Evolutionary conservation across 1,284 basidiomycete species (phyloP).

Genomic region (Microbotryum intermedium): DNA sequence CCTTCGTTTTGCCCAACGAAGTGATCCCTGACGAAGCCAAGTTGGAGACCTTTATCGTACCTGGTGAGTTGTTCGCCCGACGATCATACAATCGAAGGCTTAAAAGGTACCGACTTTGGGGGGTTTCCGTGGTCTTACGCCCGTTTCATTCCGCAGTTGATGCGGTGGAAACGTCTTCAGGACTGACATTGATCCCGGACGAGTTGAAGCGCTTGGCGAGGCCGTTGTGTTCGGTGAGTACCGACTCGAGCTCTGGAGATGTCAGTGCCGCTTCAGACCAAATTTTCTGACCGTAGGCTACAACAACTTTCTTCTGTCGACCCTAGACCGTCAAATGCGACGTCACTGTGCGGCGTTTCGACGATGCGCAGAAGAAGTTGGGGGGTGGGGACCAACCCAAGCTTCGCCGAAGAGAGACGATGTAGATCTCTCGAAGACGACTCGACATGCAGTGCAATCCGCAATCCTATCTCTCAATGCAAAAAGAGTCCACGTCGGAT

Average conservation of each 20-base stretch:
- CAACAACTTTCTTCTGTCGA: slow-evolving; percentile 57
- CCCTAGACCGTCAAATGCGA: slow-evolving; percentile 63
- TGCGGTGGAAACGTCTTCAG: slow-evolving; percentile 81
- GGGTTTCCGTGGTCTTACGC: not conserved
- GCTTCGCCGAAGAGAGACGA: slow-evolving; percentile 4
- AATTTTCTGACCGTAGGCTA: slow-evolving; percentile 45
- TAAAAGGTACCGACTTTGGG: too few species aligned
- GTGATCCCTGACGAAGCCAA: slow-evolving; percentile 75
- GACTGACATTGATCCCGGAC: slow-evolving; percentile 79
- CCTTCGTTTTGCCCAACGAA: slow-evolving; percentile 89
- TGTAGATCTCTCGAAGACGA: not conserved
- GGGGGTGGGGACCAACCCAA: slow-evolving; percentile 34
- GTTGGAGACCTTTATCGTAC: slow-evolving; percentile 67
- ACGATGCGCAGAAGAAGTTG: slow-evolving; percentile 64
- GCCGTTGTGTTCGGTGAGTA: slow-evolving; percentile 72
- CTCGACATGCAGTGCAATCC: not conserved
- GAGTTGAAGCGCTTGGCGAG: slow-evolving; percentile 69
- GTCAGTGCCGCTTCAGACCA: too few species aligned
- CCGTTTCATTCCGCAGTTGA: slow-evolving; percentile 52
- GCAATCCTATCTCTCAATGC: too few species aligned
- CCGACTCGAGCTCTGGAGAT: not conserved
- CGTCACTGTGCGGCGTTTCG: slow-evolving; percentile 72
- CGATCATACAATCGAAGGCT: not conserved
- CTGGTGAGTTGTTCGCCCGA: slow-evolving; percentile 48
- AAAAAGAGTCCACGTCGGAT: too few species aligned